phyloP scores from a whole-genome alignment of 2,329 filamentous ascomycete genomes.

The Fusarium clavum region DNA sequence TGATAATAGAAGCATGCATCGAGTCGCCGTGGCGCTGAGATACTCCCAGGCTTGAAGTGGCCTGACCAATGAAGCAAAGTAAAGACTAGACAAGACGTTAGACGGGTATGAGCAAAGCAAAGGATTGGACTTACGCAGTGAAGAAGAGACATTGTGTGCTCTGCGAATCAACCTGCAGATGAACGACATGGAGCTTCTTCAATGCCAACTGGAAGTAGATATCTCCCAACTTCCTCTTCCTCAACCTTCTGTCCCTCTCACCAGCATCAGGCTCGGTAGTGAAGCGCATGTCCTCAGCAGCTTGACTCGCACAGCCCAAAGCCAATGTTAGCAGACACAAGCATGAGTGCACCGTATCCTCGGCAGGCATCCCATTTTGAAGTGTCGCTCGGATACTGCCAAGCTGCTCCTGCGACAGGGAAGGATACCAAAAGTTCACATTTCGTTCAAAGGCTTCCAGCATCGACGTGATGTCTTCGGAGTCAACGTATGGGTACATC shows the following conservation, averaged over 20 bases:
- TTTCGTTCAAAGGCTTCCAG: constrained; percentile 58
- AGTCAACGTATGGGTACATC: constrained; percentile 57
- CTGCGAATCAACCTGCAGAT: constrained; percentile 59
- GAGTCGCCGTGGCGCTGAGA: constrained; percentile 60
- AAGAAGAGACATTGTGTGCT: constrained; percentile 64
- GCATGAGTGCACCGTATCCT: constrained; percentile 55
- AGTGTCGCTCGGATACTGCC: constrained; percentile 50
- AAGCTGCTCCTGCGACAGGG: constrained; percentile 57
- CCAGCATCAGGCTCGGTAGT: constrained; percentile 32
- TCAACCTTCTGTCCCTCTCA: constrained; percentile 48
- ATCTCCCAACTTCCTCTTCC: constrained; percentile 53
- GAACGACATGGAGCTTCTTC: constrained; percentile 59
- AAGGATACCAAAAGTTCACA: constrained; percentile 67
- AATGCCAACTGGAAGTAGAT: constrained; percentile 61
- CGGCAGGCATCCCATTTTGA: constrained; percentile 50
- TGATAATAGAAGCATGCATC: constrained; percentile 61
- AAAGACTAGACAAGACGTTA: constrained; percentile 47
- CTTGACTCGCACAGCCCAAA: constrained; percentile 59
- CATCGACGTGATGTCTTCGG: constrained; percentile 56
- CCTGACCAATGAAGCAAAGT: constrained; percentile 62
- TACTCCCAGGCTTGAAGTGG: constrained; percentile 66
- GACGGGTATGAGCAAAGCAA: fast-evolving
- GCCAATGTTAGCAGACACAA: constrained; percentile 61
- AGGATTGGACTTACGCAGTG: constrained; percentile 53
- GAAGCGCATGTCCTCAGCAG: constrained; percentile 48